phyloP scores from a whole-genome alignment of 352 stramenopile genomes.

The Pythium monospermum region DNA sequence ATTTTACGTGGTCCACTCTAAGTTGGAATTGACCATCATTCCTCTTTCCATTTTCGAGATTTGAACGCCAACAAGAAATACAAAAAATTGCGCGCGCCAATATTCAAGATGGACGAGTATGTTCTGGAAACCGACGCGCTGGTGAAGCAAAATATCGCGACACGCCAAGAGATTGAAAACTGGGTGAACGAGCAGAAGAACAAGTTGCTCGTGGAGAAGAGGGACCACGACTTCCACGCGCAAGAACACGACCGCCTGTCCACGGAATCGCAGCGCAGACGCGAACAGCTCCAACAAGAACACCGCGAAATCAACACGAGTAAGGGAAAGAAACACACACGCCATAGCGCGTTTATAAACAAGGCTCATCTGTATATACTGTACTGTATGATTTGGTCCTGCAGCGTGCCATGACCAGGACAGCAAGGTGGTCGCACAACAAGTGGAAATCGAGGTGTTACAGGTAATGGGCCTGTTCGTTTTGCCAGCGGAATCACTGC shows the following conservation, averaged over 20 bases:
- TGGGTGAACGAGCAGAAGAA: conserved; percentile 23
- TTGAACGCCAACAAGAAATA: no score
- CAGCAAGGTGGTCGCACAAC: conserved; percentile 39
- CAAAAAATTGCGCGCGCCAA: no score
- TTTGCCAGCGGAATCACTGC: no score
- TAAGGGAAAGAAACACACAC: no score
- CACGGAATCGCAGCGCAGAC: conserved; percentile 20
- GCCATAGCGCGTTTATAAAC: no score
- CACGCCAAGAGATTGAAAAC: conserved; percentile 21
- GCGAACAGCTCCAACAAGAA: conserved; percentile 18
- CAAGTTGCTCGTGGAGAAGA: conserved; percentile 17
- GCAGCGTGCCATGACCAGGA: conserved; percentile 32
- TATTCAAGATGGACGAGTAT: background rate
- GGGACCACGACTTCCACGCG: conserved; percentile 13
- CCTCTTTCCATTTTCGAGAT: no score
- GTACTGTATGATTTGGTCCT: background rate
- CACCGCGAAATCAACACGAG: conserved; percentile 16
- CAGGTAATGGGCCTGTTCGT: no score
- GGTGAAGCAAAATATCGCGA: conserved; percentile 17
- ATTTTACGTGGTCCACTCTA: no score
- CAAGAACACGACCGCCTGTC: conserved; percentile 14
- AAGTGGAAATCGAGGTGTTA: conserved; percentile 70
- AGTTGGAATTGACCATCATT: no score
- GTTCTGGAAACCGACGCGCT: conserved; percentile 17
- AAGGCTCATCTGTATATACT: background rate